Percentiles rank a stretch among this genome's conserved stretches.
Evolutionary conservation across 169 alveolate genomes (phyloP).

Genomic region (Eimeria tenella): DNA sequence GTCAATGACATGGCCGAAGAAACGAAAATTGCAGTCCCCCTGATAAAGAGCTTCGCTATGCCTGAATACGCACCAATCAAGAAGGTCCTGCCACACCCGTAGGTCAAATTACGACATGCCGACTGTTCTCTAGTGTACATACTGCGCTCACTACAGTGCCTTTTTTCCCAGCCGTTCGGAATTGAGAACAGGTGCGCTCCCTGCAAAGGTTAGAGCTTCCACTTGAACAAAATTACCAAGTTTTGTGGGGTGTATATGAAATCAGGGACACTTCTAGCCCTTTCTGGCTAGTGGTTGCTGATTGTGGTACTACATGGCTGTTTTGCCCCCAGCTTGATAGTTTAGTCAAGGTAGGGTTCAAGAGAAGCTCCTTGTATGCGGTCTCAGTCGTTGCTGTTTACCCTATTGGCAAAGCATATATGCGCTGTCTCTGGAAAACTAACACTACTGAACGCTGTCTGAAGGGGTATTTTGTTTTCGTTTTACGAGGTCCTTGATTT

Average conservation of each 20-base stretch:
- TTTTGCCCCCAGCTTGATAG: slow-evolving; percentile 2
- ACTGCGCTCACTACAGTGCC: not conserved
- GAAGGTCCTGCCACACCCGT: slow-evolving; percentile 29
- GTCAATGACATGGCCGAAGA: slow-evolving; percentile 34
- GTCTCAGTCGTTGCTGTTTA: not conserved
- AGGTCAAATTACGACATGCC: not conserved
- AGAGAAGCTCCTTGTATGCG: not conserved
- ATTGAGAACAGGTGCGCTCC: not conserved
- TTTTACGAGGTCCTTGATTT: slow-evolving; percentile 36
- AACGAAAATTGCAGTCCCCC: slow-evolving; percentile 18
- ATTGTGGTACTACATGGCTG: slow-evolving; percentile 61
- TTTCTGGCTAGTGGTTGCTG: slow-evolving; percentile 58
- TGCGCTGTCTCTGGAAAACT: not conserved
- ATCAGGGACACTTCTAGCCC: slow-evolving; percentile 16
- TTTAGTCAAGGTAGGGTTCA: slow-evolving; percentile 37
- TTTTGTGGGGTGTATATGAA: not conserved
- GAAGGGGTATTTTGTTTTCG: not conserved
- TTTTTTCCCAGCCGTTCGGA: not conserved
- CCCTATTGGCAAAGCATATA: not conserved
- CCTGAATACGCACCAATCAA: slow-evolving; percentile 20
- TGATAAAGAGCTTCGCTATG: slow-evolving; percentile 16
- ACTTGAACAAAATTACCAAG: not conserved
- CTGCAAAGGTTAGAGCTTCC: not conserved
- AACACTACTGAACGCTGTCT: no score
- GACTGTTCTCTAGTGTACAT: not conserved